Evolutionary conservation across 805 yeast species (phyloP), one percentile per base, ranked within the genome.

Genomic region (Candida sonorensis): DNA sequence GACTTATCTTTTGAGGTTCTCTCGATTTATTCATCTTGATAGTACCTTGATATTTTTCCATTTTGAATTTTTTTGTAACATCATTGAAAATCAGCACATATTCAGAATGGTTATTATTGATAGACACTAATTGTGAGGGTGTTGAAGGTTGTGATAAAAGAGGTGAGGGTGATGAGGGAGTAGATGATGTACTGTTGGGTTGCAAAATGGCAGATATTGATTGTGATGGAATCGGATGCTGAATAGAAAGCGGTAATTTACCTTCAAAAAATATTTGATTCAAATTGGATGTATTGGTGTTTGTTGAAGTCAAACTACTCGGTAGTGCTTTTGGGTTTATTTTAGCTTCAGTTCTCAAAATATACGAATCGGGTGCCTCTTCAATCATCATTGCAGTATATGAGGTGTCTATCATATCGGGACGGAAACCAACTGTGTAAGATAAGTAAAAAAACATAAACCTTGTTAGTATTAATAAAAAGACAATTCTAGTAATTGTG

Each of bases 201-300:
- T 27, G 39, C 19, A 29, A 17, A 21, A 26, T 26, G 17, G 23
- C 16, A 7, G 26, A 31, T 17, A 32, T 32, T 9, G 31, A 24
- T n/a, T 27, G 31, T 13, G 33, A 6, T 10, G 29, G 33, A 12
- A 27, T 20, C 9, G 28, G 17, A 5, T 17, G 22, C 20, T 25
- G 30, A 20, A 37, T 30, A 19, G 27, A 16, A n/a, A 33, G 41
- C 4, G 35, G 45, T 34, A 29, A 39, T 24, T 37, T 44, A 8
- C 62, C 62, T 40, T 57, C 61, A 27, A 57, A 57, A 13, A 45
- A 38, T 7, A 56, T 37, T 15, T 46, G 50, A 15, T n/a, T n/a
- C n/a, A n/a, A n/a, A n/a, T n/a, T n/a, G n/a, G n/a, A n/a, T n/a
- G n/a, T n/a, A n/a, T n/a, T n/a, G n/a, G n/a, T n/a, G n/a, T n/a